Evolutionary conservation across 805 yeast species (phyloP).

Genomic region (Candida parachauliodes): DNA sequence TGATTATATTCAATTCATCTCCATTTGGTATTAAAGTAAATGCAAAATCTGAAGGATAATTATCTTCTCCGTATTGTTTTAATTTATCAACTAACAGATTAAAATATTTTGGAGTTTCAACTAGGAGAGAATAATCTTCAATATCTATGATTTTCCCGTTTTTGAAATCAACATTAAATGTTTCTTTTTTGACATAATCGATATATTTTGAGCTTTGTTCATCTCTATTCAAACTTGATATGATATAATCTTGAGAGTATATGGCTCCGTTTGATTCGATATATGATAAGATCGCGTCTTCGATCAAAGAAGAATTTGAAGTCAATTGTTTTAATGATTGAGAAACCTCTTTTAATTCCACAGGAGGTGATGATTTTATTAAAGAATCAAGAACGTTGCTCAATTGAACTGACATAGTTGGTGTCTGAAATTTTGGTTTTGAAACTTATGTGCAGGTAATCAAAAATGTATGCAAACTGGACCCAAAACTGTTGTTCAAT

Average conservation of each 20-base stretch:
- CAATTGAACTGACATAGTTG: slow-evolving; percentile 16
- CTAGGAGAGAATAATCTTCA: slow-evolving; percentile 33
- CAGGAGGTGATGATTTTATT: slow-evolving; percentile 36
- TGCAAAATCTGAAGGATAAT: slow-evolving; percentile 60
- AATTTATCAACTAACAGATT: slow-evolving; percentile 31
- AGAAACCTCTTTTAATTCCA: slow-evolving; percentile 30
- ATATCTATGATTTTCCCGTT: slow-evolving; percentile 48
- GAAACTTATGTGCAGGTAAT: background rate
- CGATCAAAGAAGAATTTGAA: slow-evolving; percentile 13
- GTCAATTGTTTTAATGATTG: slow-evolving; percentile 23
- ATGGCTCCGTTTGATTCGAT: slow-evolving; percentile 27
- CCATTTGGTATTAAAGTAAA: slow-evolving; percentile 39
- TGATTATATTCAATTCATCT: slow-evolving; percentile 43
- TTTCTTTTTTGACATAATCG: slow-evolving; percentile 47
- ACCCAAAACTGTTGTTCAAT: too few species aligned
- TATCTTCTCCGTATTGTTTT: slow-evolving; percentile 53
- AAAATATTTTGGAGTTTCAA: slow-evolving; percentile 25
- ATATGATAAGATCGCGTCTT: slow-evolving; percentile 25
- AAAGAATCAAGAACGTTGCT: slow-evolving; percentile 25
- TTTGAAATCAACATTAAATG: slow-evolving; percentile 59
- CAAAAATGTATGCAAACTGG: too few species aligned
- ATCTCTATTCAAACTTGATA: slow-evolving; percentile 31
- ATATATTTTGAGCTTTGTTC: slow-evolving; percentile 40
- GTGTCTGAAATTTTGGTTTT: too few species aligned
- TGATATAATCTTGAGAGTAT: slow-evolving; percentile 27